Evolutionary conservation across 129 eudicot species (phyloP).

Genomic region (Scalesia atractyloides): DNA sequence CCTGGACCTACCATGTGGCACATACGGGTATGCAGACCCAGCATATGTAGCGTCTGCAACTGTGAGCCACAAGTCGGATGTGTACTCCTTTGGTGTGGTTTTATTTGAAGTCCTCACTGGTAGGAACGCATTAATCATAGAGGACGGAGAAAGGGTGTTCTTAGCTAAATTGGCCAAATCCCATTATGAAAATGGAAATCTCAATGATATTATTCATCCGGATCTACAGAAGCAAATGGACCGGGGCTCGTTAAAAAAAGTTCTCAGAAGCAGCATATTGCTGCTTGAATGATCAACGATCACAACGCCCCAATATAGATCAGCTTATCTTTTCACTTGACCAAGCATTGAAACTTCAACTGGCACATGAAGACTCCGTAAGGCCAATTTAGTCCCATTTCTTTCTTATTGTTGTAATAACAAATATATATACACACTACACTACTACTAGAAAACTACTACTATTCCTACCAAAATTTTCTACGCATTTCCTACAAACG

Average conservation of each 20-base stretch:
- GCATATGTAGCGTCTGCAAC: not conserved
- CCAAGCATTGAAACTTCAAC: constrained; percentile 17
- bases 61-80: constrained; percentile 1
- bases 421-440: not conserved
- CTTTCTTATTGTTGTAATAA: not conserved
- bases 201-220: not conserved
- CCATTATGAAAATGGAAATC: not conserved
- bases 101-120: not conserved
- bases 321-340: not conserved
- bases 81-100: constrained; percentile 3
- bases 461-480: no score
- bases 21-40: not conserved
- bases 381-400: not conserved
- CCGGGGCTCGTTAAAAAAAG: not conserved
- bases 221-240: not conserved
- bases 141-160: not conserved
- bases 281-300: not conserved
- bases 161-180: not conserved
- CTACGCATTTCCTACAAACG: no score
- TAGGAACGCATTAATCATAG: not conserved
- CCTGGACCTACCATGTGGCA: not conserved
- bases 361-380: not conserved
- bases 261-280: constrained; percentile 1
- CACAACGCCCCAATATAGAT: constrained; percentile 14
- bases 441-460: no score